Conservation (phyloP, 306 rosid genomes). For the Quercus parvula region DNA sequence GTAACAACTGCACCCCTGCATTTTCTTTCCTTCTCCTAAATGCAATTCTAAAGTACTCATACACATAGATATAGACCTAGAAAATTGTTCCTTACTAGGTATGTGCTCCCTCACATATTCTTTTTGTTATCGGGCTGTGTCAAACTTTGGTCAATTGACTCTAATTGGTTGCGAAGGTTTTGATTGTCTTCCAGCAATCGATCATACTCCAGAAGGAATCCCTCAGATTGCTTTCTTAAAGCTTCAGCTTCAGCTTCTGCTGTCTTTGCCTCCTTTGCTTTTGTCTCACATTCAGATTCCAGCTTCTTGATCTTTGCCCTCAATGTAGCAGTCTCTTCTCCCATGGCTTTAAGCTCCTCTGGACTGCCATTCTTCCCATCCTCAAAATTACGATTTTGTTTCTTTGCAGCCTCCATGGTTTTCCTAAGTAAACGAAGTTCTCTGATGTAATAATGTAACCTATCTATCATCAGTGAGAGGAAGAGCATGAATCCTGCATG, state of each 20-base stretch:
- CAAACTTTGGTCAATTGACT: conserved; percentile 51
- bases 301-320: conserved; percentile 48
- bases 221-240: conserved; percentile 81
- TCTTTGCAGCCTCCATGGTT: conserved; percentile 88
- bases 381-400: conserved; percentile 68
- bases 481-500: conserved; percentile 78
- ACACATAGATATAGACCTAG: conserved; percentile 16
- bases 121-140: conserved; percentile 43
- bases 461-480: conserved; percentile 81
- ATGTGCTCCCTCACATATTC: conserved; percentile 32
- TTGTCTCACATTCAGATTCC: conserved; percentile 59
- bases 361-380: conserved; percentile 50
- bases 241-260: conserved; percentile 71
- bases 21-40: neutral
- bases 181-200: conserved; percentile 84
- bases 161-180: conserved; percentile 68
- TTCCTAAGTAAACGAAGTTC: conserved; percentile 85
- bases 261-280: conserved; percentile 44
- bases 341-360: conserved; percentile 55
- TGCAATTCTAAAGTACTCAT: conserved; percentile 1
- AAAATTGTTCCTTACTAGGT: conserved; percentile 1
- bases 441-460: conserved; percentile 86
- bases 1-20: conserved; percentile 6
- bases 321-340: conserved; percentile 51
- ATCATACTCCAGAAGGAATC: conserved; percentile 81